Percentiles rank a stretch among this genome's conserved stretches.
These are phyloP conservation scores for Paecilomyces niveus DNA, from an alignment of 2,329 filamentous ascomycete species.

Conservation along the genomic window DNA sequence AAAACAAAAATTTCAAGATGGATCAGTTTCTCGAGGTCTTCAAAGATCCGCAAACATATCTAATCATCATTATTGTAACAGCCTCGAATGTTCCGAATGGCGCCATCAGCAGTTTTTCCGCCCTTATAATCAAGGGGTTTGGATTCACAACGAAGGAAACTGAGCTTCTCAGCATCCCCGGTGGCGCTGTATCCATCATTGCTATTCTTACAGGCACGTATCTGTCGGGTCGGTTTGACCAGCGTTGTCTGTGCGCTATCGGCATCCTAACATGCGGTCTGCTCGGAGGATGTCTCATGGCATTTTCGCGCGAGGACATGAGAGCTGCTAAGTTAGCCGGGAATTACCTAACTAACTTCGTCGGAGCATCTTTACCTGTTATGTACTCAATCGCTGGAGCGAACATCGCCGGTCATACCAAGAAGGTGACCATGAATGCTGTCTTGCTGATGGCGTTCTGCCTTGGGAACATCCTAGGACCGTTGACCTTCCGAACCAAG, in stretches of 20 bases:
- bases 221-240: slow-evolving; percentile 29
- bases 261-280: slow-evolving; percentile 34
- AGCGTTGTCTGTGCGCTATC: slow-evolving; percentile 33
- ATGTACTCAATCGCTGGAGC: slow-evolving; percentile 35
- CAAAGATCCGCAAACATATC: slow-evolving; percentile 37
- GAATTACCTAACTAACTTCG: slow-evolving; percentile 35
- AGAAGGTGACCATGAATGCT: slow-evolving; percentile 44
- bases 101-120: slow-evolving; percentile 36
- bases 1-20: slow-evolving; percentile 45
- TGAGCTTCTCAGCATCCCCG: slow-evolving; percentile 37
- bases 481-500: slow-evolving; percentile 37
- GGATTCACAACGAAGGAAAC: slow-evolving; percentile 38
- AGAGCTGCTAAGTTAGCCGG: slow-evolving; percentile 32
- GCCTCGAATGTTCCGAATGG: slow-evolving; percentile 35
- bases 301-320: slow-evolving; percentile 27
- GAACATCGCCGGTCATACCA: slow-evolving; percentile 44
- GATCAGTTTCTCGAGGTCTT: slow-evolving; percentile 42
- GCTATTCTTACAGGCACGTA: slow-evolving; percentile 30
- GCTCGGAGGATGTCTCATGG: slow-evolving; percentile 37
- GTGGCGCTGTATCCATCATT: slow-evolving; percentile 34
- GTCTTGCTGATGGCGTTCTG: slow-evolving; percentile 39
- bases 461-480: slow-evolving; percentile 39
- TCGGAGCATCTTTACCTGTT: slow-evolving; percentile 32
- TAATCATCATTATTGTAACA: slow-evolving; percentile 29
- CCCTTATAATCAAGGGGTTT: slow-evolving; percentile 35